Percentiles rank a stretch among this genome's conserved stretches.
Conservation (phyloP, 2,329 filamentous ascomycete genomes). For the Pyrenophora teres region DNA sequence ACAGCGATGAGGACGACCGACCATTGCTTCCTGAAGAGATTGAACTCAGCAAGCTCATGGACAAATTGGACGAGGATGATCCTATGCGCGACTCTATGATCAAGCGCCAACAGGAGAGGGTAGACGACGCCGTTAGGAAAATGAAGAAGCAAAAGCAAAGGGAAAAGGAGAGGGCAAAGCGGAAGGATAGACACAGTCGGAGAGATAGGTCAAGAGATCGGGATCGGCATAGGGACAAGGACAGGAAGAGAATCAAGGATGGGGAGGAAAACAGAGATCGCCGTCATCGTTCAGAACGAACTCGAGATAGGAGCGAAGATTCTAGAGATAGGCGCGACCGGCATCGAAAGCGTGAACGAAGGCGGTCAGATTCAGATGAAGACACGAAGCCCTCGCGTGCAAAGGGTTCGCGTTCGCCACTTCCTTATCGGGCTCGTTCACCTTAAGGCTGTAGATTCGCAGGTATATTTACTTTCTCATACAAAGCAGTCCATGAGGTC, state of each 20-base stretch:
- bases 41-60: constrained; percentile 75
- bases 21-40: constrained; percentile 79
- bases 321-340: constrained; percentile 13
- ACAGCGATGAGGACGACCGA: constrained; percentile 54
- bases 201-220: constrained; percentile 32
- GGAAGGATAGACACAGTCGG: constrained; percentile 33
- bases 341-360: constrained; percentile 16
- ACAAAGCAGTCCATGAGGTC: no score
- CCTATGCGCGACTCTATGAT: constrained; percentile 94
- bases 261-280: constrained; percentile 17
- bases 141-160: constrained; percentile 55
- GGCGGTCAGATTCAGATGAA: constrained; percentile 9
- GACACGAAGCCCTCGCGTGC: constrained; percentile 13
- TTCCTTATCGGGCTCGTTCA: constrained; percentile 27
- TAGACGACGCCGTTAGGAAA: constrained; percentile 69
- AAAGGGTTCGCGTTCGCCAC: constrained; percentile 19
- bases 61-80: constrained; percentile 90
- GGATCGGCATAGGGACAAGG: constrained; percentile 24
- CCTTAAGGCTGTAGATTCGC: background rate
- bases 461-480: no score
- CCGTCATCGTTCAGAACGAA: constrained; percentile 18
- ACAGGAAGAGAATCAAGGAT: constrained; percentile 30
- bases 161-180: constrained; percentile 55
- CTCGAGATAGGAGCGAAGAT: constrained; percentile 19
- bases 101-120: constrained; percentile 87